These are phyloP conservation scores for Phytophthora kernoviae DNA, from an alignment of 352 stramenopile species.

Conservation along the genomic window DNA sequence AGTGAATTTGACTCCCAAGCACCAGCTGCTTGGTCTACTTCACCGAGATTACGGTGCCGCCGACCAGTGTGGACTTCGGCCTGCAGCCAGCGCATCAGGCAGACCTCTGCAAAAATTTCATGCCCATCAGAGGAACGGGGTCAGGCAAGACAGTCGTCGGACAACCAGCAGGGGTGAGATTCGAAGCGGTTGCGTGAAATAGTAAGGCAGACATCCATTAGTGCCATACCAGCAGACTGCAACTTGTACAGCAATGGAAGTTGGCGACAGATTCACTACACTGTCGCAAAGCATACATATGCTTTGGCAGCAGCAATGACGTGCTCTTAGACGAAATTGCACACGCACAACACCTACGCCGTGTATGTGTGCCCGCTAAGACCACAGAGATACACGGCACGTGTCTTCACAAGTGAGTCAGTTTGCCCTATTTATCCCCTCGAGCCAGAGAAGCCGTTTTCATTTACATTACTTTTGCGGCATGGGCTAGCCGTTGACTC, in stretches of 20 bases:
- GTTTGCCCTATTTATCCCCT: not conserved
- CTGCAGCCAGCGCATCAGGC: not conserved
- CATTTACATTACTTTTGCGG: no score
- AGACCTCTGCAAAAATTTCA: no score
- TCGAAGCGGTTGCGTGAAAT: no score
- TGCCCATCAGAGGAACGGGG: no score
- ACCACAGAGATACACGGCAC: no score
- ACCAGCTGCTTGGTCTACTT: not conserved
- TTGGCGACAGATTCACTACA: not conserved
- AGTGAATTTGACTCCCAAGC: not conserved
- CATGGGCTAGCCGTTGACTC: no score
- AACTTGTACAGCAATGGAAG: not conserved
- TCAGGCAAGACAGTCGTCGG: not conserved
- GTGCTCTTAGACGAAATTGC: no score
- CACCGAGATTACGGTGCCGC: slow-evolving; percentile 1
- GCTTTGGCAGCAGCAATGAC: not conserved
- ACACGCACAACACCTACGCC: no score
- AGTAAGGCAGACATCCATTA: no score
- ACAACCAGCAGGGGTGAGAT: not conserved
- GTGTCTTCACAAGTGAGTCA: no score
- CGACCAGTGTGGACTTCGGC: not conserved
- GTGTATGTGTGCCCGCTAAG: no score
- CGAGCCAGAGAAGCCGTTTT: not conserved
- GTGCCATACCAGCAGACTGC: no score
- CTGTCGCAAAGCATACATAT: not conserved